Evolutionary conservation across 345 rosid genomes (phyloP), one percentile per base, ranked within the genome.

Genomic region (Citrus hindsii): DNA sequence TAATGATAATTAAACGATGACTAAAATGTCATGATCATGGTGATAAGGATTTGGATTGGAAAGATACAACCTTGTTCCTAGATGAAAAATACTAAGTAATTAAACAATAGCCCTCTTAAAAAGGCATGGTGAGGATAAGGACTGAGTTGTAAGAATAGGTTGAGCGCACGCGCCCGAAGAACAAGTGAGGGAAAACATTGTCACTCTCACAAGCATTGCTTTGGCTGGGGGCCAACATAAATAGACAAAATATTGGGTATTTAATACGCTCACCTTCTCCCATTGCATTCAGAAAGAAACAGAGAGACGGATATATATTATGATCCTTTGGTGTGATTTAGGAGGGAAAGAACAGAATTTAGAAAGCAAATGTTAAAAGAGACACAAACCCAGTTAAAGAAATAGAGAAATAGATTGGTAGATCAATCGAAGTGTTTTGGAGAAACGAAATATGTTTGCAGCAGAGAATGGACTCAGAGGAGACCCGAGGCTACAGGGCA

Each of bases 381-480:
- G 10, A 10, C 58, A 27, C 79, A 16, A 48, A 51, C 40, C 67
- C 51, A 59, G 42, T 66, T 65, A 13, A 19, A 30, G 46, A 58
- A 61, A 42, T 61, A 67, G 60, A 65, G 3, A 18, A 53, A 53
- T 5, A 18, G 4, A 77, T 25, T 5, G 13, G 74, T 21, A 69
- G 18, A 38, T 68, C 75, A n/a, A 69, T 59, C 63, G 12, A 56
- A 51, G 18, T 51, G 56, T 51, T 4, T 51, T 51, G 21, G 1
- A 27, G 13, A n/a, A 69, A 59, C 10, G 28, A 3, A 81, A 12
- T 76, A 91, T 92, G 96, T 89, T 92, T 83, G 91, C 96, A 7
- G 88, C 92, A 5, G 90, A 92, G 86, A 92, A 92, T 46, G 93
- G 96, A 46, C 93, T 92, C 53, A 90, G 69, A 75, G 93, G 93